These are phyloP conservation scores for Podaxis sp. DNA, from an alignment of 768 basidiomycete species.

Conservation along the genomic window DNA sequence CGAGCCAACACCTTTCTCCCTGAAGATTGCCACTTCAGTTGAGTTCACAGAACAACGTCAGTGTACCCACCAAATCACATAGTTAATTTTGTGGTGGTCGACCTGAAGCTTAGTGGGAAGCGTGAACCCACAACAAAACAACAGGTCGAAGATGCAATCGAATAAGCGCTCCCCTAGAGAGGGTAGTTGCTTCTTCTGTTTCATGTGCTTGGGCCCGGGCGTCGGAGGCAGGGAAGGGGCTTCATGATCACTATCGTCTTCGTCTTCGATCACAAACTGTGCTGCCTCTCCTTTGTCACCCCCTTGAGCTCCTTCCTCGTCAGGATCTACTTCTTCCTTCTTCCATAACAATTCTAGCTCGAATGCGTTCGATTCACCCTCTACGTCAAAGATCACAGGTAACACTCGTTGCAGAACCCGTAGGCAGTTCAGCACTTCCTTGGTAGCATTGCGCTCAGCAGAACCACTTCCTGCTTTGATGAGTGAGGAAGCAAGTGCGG, in stretches of 20 bases:
- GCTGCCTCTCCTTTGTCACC: constrained; percentile 19
- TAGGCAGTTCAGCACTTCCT: constrained; percentile 89
- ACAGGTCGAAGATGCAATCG: constrained; percentile 72
- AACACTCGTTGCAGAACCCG: constrained; percentile 85
- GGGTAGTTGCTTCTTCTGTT: constrained; percentile 49
- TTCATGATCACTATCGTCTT: constrained; percentile 47
- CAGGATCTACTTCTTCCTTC: constrained; percentile 45
- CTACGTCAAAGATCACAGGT: constrained; percentile 83
- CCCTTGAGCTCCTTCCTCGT: constrained; percentile 18
- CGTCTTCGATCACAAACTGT: constrained; percentile 91
- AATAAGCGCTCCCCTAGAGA: constrained; percentile 80
- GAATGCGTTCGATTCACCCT: constrained; percentile 66
- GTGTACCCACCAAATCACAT: constrained; percentile 80
- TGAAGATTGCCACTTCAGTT: constrained; percentile 24
- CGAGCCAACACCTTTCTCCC: constrained; percentile 96
- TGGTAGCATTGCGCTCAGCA: constrained; percentile 64
- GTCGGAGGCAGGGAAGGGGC: constrained; percentile 21
- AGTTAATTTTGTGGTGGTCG: constrained; percentile 79
- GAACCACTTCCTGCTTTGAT: constrained; percentile 52
- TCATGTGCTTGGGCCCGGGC: constrained; percentile 15
- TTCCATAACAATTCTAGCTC: constrained; percentile 86
- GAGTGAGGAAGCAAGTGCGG: constrained; percentile 66
- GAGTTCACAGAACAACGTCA: background rate
- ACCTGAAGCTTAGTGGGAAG: constrained; percentile 73
- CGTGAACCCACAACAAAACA: constrained; percentile 95